Percentiles rank a stretch among this genome's conserved stretches.
phyloP scores from a whole-genome alignment of 768 basidiomycete species.

The Trametes cinnabarina region DNA sequence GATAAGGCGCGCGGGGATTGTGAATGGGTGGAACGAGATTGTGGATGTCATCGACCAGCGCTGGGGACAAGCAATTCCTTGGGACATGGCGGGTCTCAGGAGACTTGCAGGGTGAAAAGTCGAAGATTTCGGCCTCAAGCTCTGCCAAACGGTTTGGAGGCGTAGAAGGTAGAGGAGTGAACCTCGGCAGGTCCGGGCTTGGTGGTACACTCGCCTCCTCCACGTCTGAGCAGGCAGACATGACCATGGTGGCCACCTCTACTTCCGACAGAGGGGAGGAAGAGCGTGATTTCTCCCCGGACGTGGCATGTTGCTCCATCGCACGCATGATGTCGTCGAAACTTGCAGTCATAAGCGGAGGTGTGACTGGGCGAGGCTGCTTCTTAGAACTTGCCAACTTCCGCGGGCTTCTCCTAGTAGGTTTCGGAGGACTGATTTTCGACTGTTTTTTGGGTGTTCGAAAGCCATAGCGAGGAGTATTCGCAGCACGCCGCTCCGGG shows the following conservation, averaged over 20 bases:
- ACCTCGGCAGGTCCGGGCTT: not conserved
- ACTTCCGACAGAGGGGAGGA: constrained; percentile 1
- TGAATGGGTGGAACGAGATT: not conserved
- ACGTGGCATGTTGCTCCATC: constrained; percentile 5
- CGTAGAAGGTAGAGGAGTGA: constrained; percentile 1
- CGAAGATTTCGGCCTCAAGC: constrained; percentile 9
- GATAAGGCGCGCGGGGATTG: constrained; percentile 8
- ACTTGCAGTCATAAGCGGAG: constrained; percentile 5
- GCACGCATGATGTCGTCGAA: constrained; percentile 9
- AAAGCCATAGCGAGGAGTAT: not conserved
- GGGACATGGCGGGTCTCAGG: not conserved
- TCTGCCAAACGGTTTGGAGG: constrained; percentile 6
- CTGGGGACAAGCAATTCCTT: not conserved
- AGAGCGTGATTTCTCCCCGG: not conserved
- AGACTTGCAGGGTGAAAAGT: constrained; percentile 20
- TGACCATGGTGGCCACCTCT: constrained; percentile 5
- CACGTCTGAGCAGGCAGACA: not conserved
- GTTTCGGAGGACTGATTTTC: not conserved
- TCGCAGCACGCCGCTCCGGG: not conserved
- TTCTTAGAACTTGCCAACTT: not conserved
- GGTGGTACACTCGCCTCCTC: not conserved
- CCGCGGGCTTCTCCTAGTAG: not conserved
- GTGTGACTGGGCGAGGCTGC: not conserved
- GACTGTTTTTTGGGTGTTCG: not conserved
- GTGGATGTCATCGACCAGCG: not conserved